Base-by-base conservation (phyloP, 2,329 filamentous ascomycete genomes). In the Fusarium drepaniforme region DNA sequence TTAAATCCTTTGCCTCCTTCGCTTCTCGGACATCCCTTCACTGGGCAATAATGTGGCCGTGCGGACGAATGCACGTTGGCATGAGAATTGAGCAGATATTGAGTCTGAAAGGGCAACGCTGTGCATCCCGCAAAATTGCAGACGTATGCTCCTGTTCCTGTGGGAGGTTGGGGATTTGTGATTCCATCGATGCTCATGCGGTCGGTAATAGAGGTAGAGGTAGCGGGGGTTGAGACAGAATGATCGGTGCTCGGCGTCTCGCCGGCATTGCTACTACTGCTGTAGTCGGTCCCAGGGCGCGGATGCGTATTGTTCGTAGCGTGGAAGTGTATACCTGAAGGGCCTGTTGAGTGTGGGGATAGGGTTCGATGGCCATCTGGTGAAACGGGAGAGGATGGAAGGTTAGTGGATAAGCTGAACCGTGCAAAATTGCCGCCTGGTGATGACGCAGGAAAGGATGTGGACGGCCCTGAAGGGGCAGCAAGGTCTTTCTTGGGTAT, bases 41-140 rank as follows among this genome's bases (percentile, higher is more conserved):
- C 90, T 0, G 89, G 86, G 73, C 91, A 93, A 74, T 92, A 93
- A 78, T 93, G 91, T 9, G 91, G 91, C 35, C 91, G 86, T 25
- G 86, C 88, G 3, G 89, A 90, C 3, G 91, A 93, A 81, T 93
- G 91, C 5, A 93, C 91, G 73, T 93, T 93, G 63, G 92, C 91
- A 79, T 96, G 94, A 1, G 94, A 96, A 81, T 95, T 96, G 25
- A 96, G 85, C 12, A 96, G 86, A 83, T 92, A 92, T 77, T 92
- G 91, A 0, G 94, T 97, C 78, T 94, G 93, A 76, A 97, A 97
- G 0, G 94, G 91, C 35, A 87, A 83, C 2, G 94, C 93, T 42
- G 82, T 93, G 81, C 94, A 97, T 11, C 92, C 92, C 9, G 86
- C 77, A 60, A 85, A 84, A 77, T 83, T 86, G 81, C 93, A 96